Evolutionary conservation across 768 basidiomycete species (phyloP).

Genomic region (Kwoniella bestiolae): DNA sequence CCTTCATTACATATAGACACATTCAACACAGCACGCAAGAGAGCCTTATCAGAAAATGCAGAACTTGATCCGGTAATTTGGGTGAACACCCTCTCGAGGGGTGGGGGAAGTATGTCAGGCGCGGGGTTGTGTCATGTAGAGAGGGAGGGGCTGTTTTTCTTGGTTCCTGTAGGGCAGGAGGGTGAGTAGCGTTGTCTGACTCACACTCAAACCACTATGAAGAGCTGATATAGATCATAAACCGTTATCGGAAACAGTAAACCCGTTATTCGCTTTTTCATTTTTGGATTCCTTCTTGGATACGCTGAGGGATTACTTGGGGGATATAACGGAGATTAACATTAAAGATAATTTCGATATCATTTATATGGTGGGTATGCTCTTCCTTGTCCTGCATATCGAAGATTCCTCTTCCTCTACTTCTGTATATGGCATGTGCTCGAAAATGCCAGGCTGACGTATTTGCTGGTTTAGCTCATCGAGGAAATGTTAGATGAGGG

Average conservation of each 20-base stretch:
- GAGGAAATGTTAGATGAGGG: slow-evolving; percentile 95
- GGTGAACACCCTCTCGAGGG: slow-evolving; percentile 43
- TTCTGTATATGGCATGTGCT: too few species aligned
- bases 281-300: slow-evolving; percentile 84
- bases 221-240: background rate
- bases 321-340: slow-evolving; percentile 74
- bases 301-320: slow-evolving; percentile 84
- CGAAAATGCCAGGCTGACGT: slow-evolving; percentile 1
- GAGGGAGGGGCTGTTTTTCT: slow-evolving; percentile 72
- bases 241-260: slow-evolving; percentile 63
- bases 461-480: slow-evolving; percentile 66
- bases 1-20: slow-evolving; percentile 85
- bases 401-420: background rate
- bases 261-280: slow-evolving; percentile 85
- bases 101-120: slow-evolving; percentile 42
- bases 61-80: slow-evolving; percentile 54
- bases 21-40: slow-evolving; percentile 72
- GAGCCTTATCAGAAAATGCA: slow-evolving; percentile 38
- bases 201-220: too few species aligned
- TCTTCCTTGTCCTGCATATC: background rate
- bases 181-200: too few species aligned
- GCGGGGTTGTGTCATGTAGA: slow-evolving; percentile 79
- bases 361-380: slow-evolving; percentile 77
- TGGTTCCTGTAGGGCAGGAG: slow-evolving; percentile 82
- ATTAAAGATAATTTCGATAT: slow-evolving; percentile 92